These are phyloP conservation scores for Solanum lycopersicoides DNA, from an alignment of 257 asterid genomes.

Conservation along the genomic window DNA sequence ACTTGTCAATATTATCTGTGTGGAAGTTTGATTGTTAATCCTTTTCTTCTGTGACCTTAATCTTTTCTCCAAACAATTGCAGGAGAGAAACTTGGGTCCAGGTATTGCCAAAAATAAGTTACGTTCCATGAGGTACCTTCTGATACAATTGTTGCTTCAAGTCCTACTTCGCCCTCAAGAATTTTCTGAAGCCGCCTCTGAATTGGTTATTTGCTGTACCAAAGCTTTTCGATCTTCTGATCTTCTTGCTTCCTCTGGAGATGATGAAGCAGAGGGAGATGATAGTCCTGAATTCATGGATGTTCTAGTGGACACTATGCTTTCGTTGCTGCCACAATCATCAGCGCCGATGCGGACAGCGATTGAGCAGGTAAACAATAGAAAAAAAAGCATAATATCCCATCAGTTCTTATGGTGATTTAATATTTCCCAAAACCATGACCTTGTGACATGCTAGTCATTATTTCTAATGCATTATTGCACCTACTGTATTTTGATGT, in stretches of 20 bases:
- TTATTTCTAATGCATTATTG: background rate
- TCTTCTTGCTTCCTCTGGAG: constrained; percentile 57
- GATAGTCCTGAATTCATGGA: constrained; percentile 68
- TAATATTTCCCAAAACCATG: background rate
- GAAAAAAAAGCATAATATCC: background rate
- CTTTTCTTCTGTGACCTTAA: background rate
- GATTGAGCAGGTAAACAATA: constrained; percentile 68
- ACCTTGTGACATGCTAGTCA: background rate
- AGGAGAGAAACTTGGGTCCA: constrained; percentile 65
- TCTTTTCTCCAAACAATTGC: constrained; percentile 9
- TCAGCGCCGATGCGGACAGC: constrained; percentile 85
- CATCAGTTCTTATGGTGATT: background rate
- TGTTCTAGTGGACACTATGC: constrained; percentile 93
- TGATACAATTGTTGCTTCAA: constrained; percentile 90
- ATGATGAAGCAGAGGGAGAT: constrained; percentile 66
- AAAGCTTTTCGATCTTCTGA: constrained; percentile 62
- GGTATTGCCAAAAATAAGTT: constrained; percentile 44
- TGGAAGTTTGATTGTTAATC: background rate
- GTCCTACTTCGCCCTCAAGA: constrained; percentile 84
- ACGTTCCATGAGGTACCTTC: constrained; percentile 74
- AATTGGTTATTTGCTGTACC: constrained; percentile 78
- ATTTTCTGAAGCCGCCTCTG: constrained; percentile 77
- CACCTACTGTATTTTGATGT: background rate
- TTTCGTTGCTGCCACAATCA: constrained; percentile 86
- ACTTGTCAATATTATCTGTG: background rate